Evolutionary conservation across 768 basidiomycete genomes (phyloP).

Genomic region (Scleroderma citrinum): DNA sequence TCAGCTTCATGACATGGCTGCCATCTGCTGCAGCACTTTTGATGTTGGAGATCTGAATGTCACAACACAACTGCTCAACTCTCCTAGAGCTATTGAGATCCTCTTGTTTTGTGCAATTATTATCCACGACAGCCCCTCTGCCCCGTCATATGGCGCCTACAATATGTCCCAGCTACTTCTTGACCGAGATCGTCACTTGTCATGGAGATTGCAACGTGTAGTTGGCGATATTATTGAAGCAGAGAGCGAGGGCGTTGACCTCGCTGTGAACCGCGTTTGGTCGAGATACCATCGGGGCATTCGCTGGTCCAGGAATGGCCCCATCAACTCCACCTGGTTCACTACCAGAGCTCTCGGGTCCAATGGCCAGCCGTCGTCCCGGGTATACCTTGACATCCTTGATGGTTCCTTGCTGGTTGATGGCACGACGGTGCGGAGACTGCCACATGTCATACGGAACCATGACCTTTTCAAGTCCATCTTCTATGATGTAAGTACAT

Average conservation of each 20-base stretch:
- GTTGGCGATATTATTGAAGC: not conserved
- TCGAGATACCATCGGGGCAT: not conserved
- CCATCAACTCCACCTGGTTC: not conserved
- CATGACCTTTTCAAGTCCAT: not conserved
- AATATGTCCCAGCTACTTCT: not conserved
- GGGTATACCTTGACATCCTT: not conserved
- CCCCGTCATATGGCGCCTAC: not conserved
- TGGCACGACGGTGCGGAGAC: slow-evolving; percentile 3
- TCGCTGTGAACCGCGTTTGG: not conserved
- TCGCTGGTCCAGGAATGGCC: not conserved
- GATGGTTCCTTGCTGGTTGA: slow-evolving; percentile 6
- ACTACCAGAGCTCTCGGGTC: not conserved
- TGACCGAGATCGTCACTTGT: not conserved
- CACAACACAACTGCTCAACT: not conserved
- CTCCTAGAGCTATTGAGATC: not conserved
- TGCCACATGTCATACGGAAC: slow-evolving; percentile 1
- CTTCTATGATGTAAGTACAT: not conserved
- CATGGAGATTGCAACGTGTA: not conserved
- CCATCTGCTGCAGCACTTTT: slow-evolving; percentile 4
- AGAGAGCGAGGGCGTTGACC: not conserved
- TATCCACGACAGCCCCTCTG: not conserved
- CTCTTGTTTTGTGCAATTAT: not conserved
- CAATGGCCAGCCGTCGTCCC: not conserved
- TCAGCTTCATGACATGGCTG: slow-evolving; percentile 3
- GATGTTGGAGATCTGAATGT: not conserved